Percentiles rank a stretch among this genome's conserved stretches.
Conservation (phyloP, 306 rosid species). For the Nissolia schottii region DNA sequence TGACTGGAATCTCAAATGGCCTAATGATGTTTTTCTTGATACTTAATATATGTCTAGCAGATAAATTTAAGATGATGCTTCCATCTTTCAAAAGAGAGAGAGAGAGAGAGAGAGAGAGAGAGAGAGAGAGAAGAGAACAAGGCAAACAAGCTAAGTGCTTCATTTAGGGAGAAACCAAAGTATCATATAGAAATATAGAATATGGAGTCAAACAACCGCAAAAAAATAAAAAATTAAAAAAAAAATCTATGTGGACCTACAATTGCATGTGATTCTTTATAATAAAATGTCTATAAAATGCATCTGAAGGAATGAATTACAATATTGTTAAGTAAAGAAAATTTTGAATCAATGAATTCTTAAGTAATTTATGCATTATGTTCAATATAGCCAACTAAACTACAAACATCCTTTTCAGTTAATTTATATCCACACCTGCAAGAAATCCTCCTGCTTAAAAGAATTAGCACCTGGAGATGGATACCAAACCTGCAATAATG, state of each 20-base stretch:
- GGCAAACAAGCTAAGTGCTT: neutral
- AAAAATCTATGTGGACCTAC: neutral
- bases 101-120: neutral
- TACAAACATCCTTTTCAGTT: slow-evolving; percentile 8
- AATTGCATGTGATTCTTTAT: slow-evolving; percentile 7
- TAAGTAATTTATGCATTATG: neutral
- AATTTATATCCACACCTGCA: slow-evolving; percentile 65
- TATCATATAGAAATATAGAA: slow-evolving; percentile 1
- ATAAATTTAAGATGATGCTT: slow-evolving; percentile 10
- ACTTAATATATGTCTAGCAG: slow-evolving; percentile 10
- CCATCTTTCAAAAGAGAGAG: neutral
- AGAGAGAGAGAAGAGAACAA: neutral
- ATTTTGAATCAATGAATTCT: slow-evolving; percentile 8
- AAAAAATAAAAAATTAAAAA: too few relatives aligned
- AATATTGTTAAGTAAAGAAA: slow-evolving; percentile 4
- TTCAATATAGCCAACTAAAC: slow-evolving; percentile 11
- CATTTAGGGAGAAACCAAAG: neutral
- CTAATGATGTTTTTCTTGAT: neutral
- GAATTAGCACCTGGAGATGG: slow-evolving; percentile 86
- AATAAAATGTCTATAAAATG: slow-evolving; percentile 4
- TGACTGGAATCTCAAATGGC: slow-evolving; percentile 8
- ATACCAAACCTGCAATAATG: slow-evolving; percentile 95
- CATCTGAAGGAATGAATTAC: neutral
- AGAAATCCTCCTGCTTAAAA: slow-evolving; percentile 95
- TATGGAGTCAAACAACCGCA: slow-evolving; percentile 14